Evolutionary conservation across 78 protist species (phyloP).

Genomic region (Anaeramoeba ignava): DNA sequence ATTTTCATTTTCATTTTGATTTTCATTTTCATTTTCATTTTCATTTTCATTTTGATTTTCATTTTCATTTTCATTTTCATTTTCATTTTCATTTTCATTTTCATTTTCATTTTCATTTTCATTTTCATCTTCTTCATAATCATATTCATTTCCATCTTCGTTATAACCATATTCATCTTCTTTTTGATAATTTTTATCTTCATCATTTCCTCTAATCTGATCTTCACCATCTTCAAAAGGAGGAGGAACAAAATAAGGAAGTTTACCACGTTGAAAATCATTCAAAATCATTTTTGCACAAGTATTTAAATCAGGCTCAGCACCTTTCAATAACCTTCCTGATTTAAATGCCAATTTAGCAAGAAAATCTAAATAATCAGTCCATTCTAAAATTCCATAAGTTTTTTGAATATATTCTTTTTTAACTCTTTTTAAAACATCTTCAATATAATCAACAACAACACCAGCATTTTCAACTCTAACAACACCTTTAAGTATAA

Average conservation of each 20-base stretch:
- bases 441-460: constrained; percentile 49
- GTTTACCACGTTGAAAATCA: constrained; percentile 82
- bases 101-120: background rate
- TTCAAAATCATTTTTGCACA: constrained; percentile 68
- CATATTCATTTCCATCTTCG: background rate
- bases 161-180: background rate
- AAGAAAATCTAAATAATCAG: constrained; percentile 57
- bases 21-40: background rate
- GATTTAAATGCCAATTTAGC: constrained; percentile 28
- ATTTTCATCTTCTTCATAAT: background rate
- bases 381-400: constrained; percentile 43
- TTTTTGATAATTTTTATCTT: background rate
- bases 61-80: background rate
- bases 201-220: background rate
- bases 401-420: constrained; percentile 46
- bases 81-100: background rate
- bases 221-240: constrained; percentile 23
- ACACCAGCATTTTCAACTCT: constrained; percentile 72
- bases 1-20: constrained; percentile 1
- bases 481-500: constrained; percentile 33
- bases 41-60: constrained; percentile 5
- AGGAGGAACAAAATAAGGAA: constrained; percentile 80
- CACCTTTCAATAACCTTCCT: constrained; percentile 51
- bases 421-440: constrained; percentile 49
- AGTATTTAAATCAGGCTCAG: constrained; percentile 65